A percentile compares a stretch with the other conserved stretches of the same genome.
phyloP scores from a whole-genome alignment of 2,329 filamentous ascomycete species.

The Diaporthe citri region DNA sequence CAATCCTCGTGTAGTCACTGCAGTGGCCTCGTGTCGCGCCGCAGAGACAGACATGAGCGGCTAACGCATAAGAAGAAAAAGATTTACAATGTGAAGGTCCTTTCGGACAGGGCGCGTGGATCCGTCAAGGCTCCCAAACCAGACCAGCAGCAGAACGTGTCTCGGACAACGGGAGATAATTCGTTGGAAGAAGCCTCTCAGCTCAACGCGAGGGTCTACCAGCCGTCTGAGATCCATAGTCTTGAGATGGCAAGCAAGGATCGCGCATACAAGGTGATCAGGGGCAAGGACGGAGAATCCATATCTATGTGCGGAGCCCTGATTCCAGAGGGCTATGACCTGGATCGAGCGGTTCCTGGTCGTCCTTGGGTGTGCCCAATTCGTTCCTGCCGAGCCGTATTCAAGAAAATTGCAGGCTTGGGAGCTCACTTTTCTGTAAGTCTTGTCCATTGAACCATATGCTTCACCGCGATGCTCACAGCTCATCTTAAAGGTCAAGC shows the following conservation, averaged over 20 bases:
- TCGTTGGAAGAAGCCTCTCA: background rate
- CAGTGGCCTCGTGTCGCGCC: background rate
- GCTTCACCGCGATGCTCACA: background rate
- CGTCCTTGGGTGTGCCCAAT: constrained; percentile 46
- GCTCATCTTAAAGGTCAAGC: constrained; percentile 13
- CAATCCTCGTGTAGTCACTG: constrained; percentile 37
- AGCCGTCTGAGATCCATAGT: constrained; percentile 27
- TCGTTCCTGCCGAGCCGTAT: constrained; percentile 41
- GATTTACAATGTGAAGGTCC: constrained; percentile 33
- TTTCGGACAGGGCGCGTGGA: constrained; percentile 30
- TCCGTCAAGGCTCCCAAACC: background rate
- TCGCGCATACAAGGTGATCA: constrained; percentile 35
- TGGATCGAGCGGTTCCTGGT: constrained; percentile 40
- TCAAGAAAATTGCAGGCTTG: constrained; percentile 36
- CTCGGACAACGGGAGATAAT: background rate
- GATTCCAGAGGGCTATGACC: constrained; percentile 43
- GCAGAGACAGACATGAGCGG: constrained; percentile 7
- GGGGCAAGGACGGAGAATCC: constrained; percentile 38
- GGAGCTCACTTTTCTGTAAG: constrained; percentile 43
- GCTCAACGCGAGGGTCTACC: background rate
- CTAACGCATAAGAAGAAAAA: constrained; percentile 9
- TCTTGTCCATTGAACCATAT: background rate
- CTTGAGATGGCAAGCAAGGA: constrained; percentile 32
- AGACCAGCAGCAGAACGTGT: background rate
- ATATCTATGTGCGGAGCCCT: constrained; percentile 38